Evolutionary conservation across 2,329 filamentous ascomycete genomes (phyloP), one percentile per base, ranked within the genome.

Genomic region (Eurotiales sp.): DNA sequence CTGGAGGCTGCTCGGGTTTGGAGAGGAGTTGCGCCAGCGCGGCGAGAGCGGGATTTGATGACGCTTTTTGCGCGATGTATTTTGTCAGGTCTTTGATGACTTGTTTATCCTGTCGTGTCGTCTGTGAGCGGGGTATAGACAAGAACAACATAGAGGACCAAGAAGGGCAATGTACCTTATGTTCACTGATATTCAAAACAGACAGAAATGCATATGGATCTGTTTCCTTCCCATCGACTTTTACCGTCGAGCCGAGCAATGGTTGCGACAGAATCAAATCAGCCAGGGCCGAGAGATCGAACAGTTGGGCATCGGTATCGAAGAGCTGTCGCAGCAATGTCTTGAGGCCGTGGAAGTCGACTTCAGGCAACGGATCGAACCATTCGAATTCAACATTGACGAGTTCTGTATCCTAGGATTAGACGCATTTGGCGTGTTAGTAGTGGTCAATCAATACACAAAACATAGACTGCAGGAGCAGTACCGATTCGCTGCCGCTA

Each of bases 361-460:
- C 80, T 7, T 87, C 83, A 2, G 88, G 79, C 61, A 93, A 86
- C 56, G 92, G 95, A 72, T 96, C 95, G 76, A 97, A 99, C 88
- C 90, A 97, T 75, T 99, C 93, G 64, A 99, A 99, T 59, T 97
- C 92, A 52, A 97, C 90, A 66, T 97, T 86, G 58, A 99, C 84
- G 69, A 92, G 87, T 66, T 96, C 88, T 64, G 90, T 87, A 64
- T 96, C 89, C 88, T 95, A 52, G 12, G 17, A 22, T 36, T 22
- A 8, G 19, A 36, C 29, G 8, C 15, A 12, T 39, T 11, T 4
- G 40, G 11, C 1, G 8, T 17, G 11, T 42, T 12, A 27, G 39
- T 42, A 22, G 3, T 12, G 3, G 17, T 10, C 7, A 19, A 40
- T 3, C 37, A 6, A 40, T 23, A 23, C 4, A 3, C n/a, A n/a